A percentile compares a stretch with the other conserved stretches of the same genome.
phyloP scores from a whole-genome alignment of 805 yeast species.

The Ogataea saltuana region DNA sequence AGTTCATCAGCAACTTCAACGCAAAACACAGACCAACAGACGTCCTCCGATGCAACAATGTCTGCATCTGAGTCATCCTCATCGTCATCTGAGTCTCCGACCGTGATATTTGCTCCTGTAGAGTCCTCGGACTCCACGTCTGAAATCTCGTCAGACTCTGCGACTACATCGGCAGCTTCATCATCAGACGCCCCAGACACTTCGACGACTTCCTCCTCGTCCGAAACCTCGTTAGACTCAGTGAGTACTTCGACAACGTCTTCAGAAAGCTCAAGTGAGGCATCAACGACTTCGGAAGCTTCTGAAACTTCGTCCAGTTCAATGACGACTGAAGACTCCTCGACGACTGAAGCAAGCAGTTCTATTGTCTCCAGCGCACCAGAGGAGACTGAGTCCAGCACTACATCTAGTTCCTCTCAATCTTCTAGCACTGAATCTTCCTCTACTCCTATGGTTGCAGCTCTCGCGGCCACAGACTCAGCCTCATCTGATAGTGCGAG shows the following conservation, averaged over 20 bases:
- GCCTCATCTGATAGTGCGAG: too few species aligned
- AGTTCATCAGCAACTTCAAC: too few species aligned
- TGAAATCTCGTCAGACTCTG: background rate
- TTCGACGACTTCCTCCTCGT: constrained; percentile 2
- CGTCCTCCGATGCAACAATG: background rate
- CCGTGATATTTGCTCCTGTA: background rate
- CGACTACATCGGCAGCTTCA: background rate
- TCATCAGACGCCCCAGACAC: constrained; percentile 3
- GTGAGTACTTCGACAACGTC: constrained; percentile 3
- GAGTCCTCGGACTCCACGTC: background rate
- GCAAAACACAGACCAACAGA: too few species aligned
- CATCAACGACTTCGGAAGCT: background rate
- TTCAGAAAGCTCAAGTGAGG: constrained; percentile 1
- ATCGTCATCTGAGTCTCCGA: constrained; percentile 1
- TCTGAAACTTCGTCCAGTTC: constrained; percentile 1
- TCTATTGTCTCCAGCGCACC: too few species aligned
- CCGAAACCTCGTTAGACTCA: background rate
- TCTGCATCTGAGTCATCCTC: constrained; percentile 5
- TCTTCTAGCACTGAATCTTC: too few species aligned
- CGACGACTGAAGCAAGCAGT: too few species aligned
- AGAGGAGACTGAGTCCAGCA: too few species aligned
- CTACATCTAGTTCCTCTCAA: too few species aligned
- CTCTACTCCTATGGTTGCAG: too few species aligned
- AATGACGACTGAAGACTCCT: background rate
- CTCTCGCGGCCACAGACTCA: too few species aligned